phyloP scores from a whole-genome alignment of 2,329 filamentous ascomycete species.

The Fusarium staphyleae region DNA sequence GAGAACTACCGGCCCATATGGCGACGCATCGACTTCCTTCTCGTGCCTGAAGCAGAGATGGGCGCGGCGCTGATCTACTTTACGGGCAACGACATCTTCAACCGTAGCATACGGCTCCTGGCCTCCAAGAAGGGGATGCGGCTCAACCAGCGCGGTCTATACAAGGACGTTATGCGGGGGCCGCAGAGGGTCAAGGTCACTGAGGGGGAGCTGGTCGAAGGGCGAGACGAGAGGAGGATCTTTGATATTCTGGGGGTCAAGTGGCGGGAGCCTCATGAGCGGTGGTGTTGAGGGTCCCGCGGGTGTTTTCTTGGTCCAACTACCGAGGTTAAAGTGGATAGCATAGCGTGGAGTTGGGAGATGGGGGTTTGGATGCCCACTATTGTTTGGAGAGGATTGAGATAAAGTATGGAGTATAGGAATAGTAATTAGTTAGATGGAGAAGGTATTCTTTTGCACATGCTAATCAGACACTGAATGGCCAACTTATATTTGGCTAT shows the following conservation, averaged over 20 bases:
- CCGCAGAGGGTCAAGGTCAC: slow-evolving; percentile 65
- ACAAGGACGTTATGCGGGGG: slow-evolving; percentile 71
- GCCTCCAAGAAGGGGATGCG: slow-evolving; percentile 83
- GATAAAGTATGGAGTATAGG: too few species aligned
- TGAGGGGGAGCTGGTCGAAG: slow-evolving; percentile 76
- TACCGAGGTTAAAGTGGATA: slow-evolving; percentile 35
- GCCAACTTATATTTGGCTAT: slow-evolving; percentile 5
- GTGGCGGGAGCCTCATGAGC: slow-evolving; percentile 79
- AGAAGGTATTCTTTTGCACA: not conserved
- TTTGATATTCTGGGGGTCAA: slow-evolving; percentile 84
- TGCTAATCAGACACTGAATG: not conserved
- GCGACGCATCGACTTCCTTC: slow-evolving; percentile 84
- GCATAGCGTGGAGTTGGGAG: slow-evolving; percentile 17
- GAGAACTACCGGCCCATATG: slow-evolving; percentile 60
- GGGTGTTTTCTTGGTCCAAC: slow-evolving; percentile 3
- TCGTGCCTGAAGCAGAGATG: slow-evolving; percentile 80
- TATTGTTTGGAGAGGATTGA: too few species aligned
- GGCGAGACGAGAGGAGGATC: slow-evolving; percentile 76
- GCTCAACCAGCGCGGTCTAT: slow-evolving; percentile 84
- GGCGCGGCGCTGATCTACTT: slow-evolving; percentile 94
- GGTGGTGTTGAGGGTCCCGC: slow-evolving; percentile 67
- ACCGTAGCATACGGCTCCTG: slow-evolving; percentile 81
- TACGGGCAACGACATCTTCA: slow-evolving; percentile 94
- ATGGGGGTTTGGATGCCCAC: too few species aligned
- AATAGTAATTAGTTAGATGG: too few species aligned